phyloP scores from a whole-genome alignment of 1,284 basidiomycete genomes.

The Irpex lacteus region DNA sequence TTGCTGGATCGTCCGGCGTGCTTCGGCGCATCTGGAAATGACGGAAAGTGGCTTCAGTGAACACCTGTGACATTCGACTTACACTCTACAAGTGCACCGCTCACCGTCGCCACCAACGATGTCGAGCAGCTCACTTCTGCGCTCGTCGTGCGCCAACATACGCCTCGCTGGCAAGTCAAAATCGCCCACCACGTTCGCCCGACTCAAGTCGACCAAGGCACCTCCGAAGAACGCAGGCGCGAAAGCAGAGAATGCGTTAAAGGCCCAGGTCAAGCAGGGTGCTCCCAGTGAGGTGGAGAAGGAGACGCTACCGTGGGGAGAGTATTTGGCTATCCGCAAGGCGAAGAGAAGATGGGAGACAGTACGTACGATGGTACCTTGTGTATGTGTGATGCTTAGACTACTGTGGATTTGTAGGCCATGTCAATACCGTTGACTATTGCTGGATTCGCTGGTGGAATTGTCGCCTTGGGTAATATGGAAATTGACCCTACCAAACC shows the following conservation, averaged over 20 bases:
- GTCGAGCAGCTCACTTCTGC: conserved; percentile 2
- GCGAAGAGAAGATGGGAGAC: conserved; percentile 76
- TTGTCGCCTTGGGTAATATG: conserved; percentile 75
- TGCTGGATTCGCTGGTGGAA: conserved; percentile 68
- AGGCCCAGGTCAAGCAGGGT: conserved; percentile 7
- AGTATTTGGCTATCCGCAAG: conserved; percentile 76
- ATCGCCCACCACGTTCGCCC: conserved; percentile 11
- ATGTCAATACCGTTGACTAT: conserved; percentile 74
- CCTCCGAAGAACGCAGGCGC: conserved; percentile 11
- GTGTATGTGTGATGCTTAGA: background rate
- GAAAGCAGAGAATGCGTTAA: conserved; percentile 4
- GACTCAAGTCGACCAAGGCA: conserved; percentile 21
- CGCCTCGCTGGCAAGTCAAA: background rate
- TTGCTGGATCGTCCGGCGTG: too few relatives aligned
- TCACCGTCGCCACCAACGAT: background rate
- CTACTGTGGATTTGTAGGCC: too few relatives aligned
- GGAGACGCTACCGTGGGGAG: conserved; percentile 66
- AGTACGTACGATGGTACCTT: conserved; percentile 38
- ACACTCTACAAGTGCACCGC: background rate
- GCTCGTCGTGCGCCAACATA: conserved; percentile 3
- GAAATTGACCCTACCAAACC: conserved; percentile 80
- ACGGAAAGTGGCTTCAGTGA: background rate
- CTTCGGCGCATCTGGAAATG: background rate
- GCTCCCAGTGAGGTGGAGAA: conserved; percentile 28
- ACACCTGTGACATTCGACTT: background rate